Percentiles rank a stretch among this genome's conserved stretches.
These are phyloP conservation scores for Willaertia magna DNA, from an alignment of 208 protist genomes.

Conservation along the genomic window DNA sequence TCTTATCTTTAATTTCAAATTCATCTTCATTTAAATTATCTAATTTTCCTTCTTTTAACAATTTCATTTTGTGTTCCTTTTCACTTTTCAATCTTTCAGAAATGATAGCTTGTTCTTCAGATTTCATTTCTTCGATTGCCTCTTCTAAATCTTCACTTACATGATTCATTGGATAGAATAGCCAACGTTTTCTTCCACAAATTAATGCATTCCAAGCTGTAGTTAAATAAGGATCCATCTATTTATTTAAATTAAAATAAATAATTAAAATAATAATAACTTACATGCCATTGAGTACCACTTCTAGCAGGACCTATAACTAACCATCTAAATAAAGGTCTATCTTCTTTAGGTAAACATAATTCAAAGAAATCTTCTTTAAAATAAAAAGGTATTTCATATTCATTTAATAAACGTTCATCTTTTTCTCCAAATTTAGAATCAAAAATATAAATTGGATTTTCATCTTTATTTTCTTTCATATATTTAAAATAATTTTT, in stretches of 20 bases:
- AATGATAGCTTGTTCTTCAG: not conserved
- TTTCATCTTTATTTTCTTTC: not conserved
- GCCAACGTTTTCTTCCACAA: not conserved
- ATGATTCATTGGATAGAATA: not conserved
- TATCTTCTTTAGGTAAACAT: not conserved
- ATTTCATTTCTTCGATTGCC: not conserved
- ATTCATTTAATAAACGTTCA: not conserved
- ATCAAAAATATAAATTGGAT: constrained; percentile 10
- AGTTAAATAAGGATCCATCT: not conserved
- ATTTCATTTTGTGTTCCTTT: not conserved
- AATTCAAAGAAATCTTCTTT: not conserved
- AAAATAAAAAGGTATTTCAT: not conserved
- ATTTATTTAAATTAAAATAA: no score
- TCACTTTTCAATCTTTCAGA: not conserved
- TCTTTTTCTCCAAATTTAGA: not conserved
- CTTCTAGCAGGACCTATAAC: not conserved
- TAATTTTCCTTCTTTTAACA: not conserved
- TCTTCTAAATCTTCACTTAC: not conserved
- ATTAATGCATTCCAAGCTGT: constrained; percentile 6
- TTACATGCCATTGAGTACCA: not conserved
- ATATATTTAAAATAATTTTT: not conserved
- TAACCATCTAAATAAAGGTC: constrained; percentile 4
- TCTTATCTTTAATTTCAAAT: not conserved
- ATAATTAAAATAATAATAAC: not conserved
- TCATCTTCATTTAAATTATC: not conserved